phyloP scores from a whole-genome alignment of 768 basidiomycete genomes.

The Panaeolus cyanescens region DNA sequence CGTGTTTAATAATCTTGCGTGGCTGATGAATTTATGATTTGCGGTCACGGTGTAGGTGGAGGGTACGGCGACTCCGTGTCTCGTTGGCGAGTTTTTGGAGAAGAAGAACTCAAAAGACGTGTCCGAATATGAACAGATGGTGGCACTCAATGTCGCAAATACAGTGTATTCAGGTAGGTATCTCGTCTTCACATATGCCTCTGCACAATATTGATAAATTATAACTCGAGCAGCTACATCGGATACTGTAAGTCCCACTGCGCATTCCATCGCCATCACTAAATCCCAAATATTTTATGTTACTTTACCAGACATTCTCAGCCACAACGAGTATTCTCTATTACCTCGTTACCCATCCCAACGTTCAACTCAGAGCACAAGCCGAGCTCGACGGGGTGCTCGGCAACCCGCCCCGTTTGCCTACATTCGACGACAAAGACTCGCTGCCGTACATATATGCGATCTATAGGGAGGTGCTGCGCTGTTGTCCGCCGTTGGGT shows the following conservation, averaged over 20 bases:
- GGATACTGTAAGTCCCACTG: slow-evolving; percentile 15
- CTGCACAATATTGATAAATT: not conserved
- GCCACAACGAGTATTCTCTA: slow-evolving; percentile 23
- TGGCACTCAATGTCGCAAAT: slow-evolving; percentile 9
- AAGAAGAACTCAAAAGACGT: not conserved
- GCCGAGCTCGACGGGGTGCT: slow-evolving; percentile 33
- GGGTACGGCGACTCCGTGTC: slow-evolving; percentile 10
- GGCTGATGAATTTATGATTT: not conserved
- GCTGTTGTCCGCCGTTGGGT: slow-evolving; percentile 17
- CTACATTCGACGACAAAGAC: slow-evolving; percentile 23
- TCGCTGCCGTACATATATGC: slow-evolving; percentile 29
- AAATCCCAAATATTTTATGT: not conserved
- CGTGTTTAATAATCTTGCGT: not conserved
- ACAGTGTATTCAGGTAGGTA: slow-evolving; percentile 15
- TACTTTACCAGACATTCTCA: slow-evolving; percentile 6
- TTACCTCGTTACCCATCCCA: slow-evolving; percentile 28
- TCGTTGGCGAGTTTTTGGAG: slow-evolving; percentile 13
- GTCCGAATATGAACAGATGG: slow-evolving; percentile 5
- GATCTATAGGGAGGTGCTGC: slow-evolving; percentile 19
- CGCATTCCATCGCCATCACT: too few species aligned
- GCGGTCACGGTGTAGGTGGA: not conserved
- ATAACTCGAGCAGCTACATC: slow-evolving; percentile 10
- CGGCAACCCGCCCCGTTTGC: slow-evolving; percentile 28
- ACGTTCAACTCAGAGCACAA: slow-evolving; percentile 34
- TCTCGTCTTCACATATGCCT: not conserved